These are phyloP conservation scores for Hydrangea macrophylla DNA, from an alignment of 148 eudicot genomes.

Conservation along the genomic window DNA sequence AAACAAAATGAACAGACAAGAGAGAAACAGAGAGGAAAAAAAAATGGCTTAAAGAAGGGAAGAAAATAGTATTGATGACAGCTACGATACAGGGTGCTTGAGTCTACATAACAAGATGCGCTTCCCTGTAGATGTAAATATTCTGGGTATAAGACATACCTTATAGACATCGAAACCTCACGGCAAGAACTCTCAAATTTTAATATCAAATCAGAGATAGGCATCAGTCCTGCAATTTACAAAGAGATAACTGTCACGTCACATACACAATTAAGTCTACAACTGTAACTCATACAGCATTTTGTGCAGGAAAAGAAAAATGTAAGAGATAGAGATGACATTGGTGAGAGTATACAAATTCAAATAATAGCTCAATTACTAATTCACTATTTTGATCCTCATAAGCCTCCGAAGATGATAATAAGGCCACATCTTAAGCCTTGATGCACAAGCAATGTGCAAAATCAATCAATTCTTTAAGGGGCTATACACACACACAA, in stretches of 20 bases:
- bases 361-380: background rate
- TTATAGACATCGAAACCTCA: constrained; percentile 78
- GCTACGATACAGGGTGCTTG: background rate
- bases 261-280: constrained; percentile 9
- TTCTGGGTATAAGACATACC: constrained; percentile 33
- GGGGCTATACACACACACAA: no score
- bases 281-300: background rate
- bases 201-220: constrained; percentile 77
- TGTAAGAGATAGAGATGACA: background rate
- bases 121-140: background rate
- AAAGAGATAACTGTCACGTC: constrained; percentile 14
- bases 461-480: no score
- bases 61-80: background rate
- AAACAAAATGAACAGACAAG: no score
- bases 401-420: background rate
- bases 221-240: constrained; percentile 63
- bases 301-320: background rate
- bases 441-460: background rate
- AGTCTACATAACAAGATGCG: background rate
- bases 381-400: background rate
- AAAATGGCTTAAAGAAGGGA: background rate
- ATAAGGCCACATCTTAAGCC: background rate
- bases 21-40: background rate
- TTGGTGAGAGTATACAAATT: background rate
- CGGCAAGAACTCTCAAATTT: constrained; percentile 88